A percentile compares a stretch with the other conserved stretches of the same genome.
Evolutionary conservation across 306 rosid genomes (phyloP).

Genomic region (Urtica urens): DNA sequence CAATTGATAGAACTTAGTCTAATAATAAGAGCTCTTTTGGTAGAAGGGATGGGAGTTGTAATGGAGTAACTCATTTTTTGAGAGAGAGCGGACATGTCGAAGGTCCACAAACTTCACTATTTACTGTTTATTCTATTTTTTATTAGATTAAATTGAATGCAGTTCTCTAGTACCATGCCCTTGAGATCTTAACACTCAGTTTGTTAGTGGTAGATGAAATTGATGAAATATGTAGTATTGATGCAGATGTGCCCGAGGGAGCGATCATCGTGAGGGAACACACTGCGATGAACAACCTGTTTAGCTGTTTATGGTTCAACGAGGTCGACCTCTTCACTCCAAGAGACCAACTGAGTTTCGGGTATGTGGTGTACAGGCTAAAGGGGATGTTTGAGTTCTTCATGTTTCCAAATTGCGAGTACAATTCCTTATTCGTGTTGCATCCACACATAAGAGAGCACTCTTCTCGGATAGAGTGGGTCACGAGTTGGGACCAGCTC

Average conservation of each 20-base stretch:
- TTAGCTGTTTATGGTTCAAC: constrained; percentile 97
- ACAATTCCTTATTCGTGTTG: constrained; percentile 82
- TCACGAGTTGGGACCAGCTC: constrained; percentile 63
- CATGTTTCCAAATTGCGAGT: constrained; percentile 96
- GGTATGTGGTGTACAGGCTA: constrained; percentile 81
- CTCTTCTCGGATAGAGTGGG: constrained; percentile 97
- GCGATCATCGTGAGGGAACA: constrained; percentile 84
- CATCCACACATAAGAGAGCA: constrained; percentile 98
- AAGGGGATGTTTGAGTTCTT: constrained; percentile 47
- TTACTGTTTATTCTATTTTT: too few species aligned
- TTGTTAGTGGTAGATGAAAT: too few species aligned
- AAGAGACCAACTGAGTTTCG: constrained; percentile 95
- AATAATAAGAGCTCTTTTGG: too few species aligned
- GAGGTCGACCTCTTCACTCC: constrained; percentile 97
- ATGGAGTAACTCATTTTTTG: too few species aligned
- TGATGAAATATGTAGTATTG: too few species aligned
- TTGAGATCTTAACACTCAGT: too few species aligned
- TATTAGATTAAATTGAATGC: too few species aligned
- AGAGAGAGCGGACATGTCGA: too few species aligned
- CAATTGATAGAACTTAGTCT: too few species aligned
- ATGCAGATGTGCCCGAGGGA: constrained; percentile 96
- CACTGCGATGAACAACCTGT: constrained; percentile 57
- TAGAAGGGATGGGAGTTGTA: too few species aligned
- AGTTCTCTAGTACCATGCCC: too few species aligned
- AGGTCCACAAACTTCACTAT: too few species aligned